A percentile compares a stretch with the other conserved stretches of the same genome.
phyloP scores from a whole-genome alignment of 768 basidiomycete genomes.

The Butyriboletus loyo region DNA sequence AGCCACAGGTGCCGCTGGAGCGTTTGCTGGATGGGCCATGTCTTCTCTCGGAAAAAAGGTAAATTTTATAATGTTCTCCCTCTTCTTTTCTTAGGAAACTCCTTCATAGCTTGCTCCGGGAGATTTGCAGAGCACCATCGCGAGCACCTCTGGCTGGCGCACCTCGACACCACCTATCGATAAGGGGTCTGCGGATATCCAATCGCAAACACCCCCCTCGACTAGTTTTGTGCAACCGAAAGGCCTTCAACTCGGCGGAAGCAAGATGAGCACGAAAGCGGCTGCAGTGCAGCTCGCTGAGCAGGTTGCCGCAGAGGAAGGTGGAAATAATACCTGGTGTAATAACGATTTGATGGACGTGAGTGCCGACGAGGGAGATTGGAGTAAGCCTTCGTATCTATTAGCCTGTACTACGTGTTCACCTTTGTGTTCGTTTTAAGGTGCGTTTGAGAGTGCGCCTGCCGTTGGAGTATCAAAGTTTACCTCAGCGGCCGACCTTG shows the following conservation, averaged over 20 bases:
- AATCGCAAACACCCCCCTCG: conserved; percentile 3
- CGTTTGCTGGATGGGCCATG: conserved; percentile 94
- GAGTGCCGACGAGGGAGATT: conserved; percentile 90
- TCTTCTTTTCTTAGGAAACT: not conserved
- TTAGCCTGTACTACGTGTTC: not conserved
- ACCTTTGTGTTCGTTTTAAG: conserved; percentile 33
- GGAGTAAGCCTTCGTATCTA: conserved; percentile 60
- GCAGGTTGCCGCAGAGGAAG: conserved; percentile 42
- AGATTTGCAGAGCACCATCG: conserved; percentile 72
- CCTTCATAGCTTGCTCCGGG: conserved; percentile 56
- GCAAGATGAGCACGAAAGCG: conserved; percentile 40
- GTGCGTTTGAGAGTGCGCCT: conserved; percentile 69
- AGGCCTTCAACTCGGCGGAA: conserved; percentile 68
- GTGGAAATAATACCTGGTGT: conserved; percentile 61
- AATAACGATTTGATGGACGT: conserved; percentile 87
- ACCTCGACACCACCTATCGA: conserved; percentile 39
- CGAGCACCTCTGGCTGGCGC: conserved; percentile 37
- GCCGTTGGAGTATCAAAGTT: conserved; percentile 27
- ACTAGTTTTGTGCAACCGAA: conserved; percentile 41
- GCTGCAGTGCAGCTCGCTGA: conserved; percentile 58
- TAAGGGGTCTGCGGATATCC: not conserved
- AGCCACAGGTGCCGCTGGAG: conserved; percentile 88
- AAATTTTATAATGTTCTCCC: not conserved
- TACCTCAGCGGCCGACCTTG: conserved; percentile 22
- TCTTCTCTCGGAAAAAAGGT: conserved; percentile 86